Conservation (phyloP, 73 alveolate genomes). For the Paramecium primaurelia region DNA sequence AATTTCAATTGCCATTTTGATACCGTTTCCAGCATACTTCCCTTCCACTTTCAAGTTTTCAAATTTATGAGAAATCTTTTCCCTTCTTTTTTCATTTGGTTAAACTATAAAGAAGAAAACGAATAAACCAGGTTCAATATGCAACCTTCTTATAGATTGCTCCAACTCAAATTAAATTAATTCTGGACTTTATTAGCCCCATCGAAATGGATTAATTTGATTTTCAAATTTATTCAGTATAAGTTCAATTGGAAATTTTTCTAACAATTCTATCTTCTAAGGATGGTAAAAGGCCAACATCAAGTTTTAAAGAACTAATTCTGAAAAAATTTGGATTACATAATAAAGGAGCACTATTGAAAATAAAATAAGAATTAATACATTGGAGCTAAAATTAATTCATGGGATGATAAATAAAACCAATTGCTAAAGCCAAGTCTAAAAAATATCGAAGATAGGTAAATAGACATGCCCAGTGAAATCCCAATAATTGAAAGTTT, state of each 20-base stretch:
- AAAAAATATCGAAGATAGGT: neutral
- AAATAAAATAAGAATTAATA: neutral
- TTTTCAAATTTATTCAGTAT: neutral
- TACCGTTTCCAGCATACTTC: slow-evolving; percentile 27
- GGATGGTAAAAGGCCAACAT: slow-evolving; percentile 26
- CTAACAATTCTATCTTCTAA: neutral
- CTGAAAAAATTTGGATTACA: neutral
- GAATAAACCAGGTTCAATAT: slow-evolving; percentile 6
- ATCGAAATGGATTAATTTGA: neutral
- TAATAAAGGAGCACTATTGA: neutral
- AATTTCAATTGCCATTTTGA: slow-evolving; percentile 1
- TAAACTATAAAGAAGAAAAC: neutral
- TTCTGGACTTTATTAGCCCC: neutral
- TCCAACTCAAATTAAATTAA: slow-evolving; percentile 15
- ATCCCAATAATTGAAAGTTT: neutral
- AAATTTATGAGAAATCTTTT: neutral
- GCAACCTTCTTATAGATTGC: neutral
- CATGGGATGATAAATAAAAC: neutral
- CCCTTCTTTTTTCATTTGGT: slow-evolving; percentile 8
- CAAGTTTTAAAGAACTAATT: neutral
- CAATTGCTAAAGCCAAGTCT: neutral
- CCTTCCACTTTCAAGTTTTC: neutral
- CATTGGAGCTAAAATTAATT: neutral
- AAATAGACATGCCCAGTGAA: neutral
- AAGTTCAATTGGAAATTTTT: neutral